Base-by-base conservation (phyloP, 2,329 filamentous ascomycete species). In the Alternaria triticimaculans region DNA sequence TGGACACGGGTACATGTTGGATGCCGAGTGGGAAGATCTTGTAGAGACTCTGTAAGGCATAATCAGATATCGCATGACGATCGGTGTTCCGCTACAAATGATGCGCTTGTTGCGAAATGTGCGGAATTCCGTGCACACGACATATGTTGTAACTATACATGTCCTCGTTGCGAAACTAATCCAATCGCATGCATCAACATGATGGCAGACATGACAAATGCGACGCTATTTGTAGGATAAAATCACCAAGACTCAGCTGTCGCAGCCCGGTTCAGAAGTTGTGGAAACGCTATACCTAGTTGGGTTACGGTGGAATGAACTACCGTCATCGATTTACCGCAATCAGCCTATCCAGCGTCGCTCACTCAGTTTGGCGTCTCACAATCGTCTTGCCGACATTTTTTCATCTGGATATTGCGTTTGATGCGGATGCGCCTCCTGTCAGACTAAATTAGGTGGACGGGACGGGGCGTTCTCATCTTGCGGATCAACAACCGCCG, bases 321-420 rank as follows among this genome's bases (percentile, higher is more conserved):
- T 53, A 60, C 60, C 55, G 60, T 56, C 63, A 65, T 65, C 60
- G 63, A 63, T 65, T 20, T 9, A 25, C 33, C 14, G 43, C 50
- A 28, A 53, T 9, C 15, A 25, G 28, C 58, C 58, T 62, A 58
- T 58, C 48, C 23, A 30, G 43, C 30, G 53, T 43, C 46, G 15
- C 53, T 50, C 26, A 41, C 18, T 46, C 41, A 23, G 28, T 7
- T 33, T 41, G 43, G 50, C 49, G 58, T 48, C 57, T 55, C 43
- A 55, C 41, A 55, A 18, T 7, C 23, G 46, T n/a, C 18, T 50
- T 44, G 25, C 26, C 30, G 21, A 30, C n/a, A 50, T 58, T 53
- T 20, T 12, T 54, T 46, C 45, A 54, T 33, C 44, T 41, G 26
- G 3, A 41, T 25, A 25, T 50, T 45, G 26, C 12, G 30, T 54